Evolutionary conservation across 2,329 filamentous ascomycete species (phyloP).

Genomic region (Xylariaceae sp.): DNA sequence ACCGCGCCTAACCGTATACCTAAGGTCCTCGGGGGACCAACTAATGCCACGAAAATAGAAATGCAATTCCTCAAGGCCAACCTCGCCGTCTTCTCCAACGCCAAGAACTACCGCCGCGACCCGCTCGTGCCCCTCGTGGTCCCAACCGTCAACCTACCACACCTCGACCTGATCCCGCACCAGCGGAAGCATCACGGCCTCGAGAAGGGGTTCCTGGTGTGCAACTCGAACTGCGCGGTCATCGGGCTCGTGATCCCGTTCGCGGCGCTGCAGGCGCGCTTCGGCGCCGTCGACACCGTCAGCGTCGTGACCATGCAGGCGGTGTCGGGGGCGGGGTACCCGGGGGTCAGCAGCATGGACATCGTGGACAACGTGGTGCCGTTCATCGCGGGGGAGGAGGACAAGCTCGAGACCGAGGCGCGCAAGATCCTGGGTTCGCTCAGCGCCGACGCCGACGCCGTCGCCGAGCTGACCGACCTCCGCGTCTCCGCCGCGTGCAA

Average conservation of each 20-base stretch:
- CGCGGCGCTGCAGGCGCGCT: constrained; percentile 82
- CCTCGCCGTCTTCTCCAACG: constrained; percentile 93
- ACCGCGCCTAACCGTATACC: background rate
- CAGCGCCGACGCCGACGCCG: constrained; percentile 71
- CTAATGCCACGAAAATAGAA: constrained; percentile 54
- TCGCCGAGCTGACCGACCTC: constrained; percentile 74
- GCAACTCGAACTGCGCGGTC: constrained; percentile 98
- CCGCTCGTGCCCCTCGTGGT: constrained; percentile 91
- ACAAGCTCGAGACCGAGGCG: constrained; percentile 93
- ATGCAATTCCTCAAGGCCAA: constrained; percentile 88
- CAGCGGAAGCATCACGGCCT: constrained; percentile 75
- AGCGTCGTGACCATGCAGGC: constrained; percentile 93
- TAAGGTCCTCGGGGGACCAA: background rate
- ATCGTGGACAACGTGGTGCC: constrained; percentile 95
- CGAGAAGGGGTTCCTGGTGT: constrained; percentile 87
- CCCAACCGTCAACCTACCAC: constrained; percentile 88
- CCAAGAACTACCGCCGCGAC: constrained; percentile 93
- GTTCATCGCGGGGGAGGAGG: constrained; percentile 90
- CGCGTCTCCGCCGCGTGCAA: constrained; percentile 88
- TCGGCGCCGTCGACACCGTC: constrained; percentile 77
- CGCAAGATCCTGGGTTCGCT: constrained; percentile 88
- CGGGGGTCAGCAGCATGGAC: constrained; percentile 90
- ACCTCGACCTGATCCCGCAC: constrained; percentile 86
- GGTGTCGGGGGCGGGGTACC: constrained; percentile 89
- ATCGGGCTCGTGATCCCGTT: constrained; percentile 96